These are phyloP conservation scores for Graphilbum fragrans DNA, from an alignment of 2,329 filamentous ascomycete genomes.

Conservation along the genomic window DNA sequence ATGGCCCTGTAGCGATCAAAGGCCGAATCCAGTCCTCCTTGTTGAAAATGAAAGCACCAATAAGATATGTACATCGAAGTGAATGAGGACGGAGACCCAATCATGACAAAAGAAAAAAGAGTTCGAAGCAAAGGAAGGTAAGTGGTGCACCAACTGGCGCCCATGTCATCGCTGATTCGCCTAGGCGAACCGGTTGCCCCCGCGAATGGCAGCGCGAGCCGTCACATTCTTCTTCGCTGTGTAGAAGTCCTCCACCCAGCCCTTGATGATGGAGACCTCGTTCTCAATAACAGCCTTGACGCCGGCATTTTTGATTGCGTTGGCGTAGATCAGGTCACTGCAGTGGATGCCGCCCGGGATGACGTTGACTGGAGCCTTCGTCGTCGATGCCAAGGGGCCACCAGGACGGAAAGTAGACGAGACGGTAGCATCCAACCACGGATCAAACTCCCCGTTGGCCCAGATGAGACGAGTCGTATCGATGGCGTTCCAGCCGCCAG, in stretches of 20 bases:
- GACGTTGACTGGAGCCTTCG: conserved; percentile 20
- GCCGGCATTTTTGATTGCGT: conserved; percentile 37
- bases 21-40: no score
- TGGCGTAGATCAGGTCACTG: conserved; percentile 26
- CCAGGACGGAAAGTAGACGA: conserved; percentile 23
- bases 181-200: not conserved
- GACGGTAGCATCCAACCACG: conserved; percentile 27
- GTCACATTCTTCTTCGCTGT: conserved; percentile 1
- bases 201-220: not conserved
- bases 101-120: not conserved
- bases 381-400: conserved; percentile 21
- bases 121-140: not conserved
- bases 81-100: not conserved
- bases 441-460: conserved; percentile 27
- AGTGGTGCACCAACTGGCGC: no score
- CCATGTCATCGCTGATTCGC: no score
- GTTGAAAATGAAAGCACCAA: conserved; percentile 1
- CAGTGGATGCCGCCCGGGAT: conserved; percentile 26
- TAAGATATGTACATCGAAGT: not conserved
- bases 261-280: conserved; percentile 36
- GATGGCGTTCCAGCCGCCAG: conserved; percentile 27
- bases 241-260: conserved; percentile 42
- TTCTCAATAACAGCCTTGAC: conserved; percentile 36
- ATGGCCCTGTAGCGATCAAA: no score
- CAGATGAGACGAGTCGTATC: conserved; percentile 26